Conservation (phyloP, 148 eudicot genomes). For the Dysphania ambrosioides region DNA sequence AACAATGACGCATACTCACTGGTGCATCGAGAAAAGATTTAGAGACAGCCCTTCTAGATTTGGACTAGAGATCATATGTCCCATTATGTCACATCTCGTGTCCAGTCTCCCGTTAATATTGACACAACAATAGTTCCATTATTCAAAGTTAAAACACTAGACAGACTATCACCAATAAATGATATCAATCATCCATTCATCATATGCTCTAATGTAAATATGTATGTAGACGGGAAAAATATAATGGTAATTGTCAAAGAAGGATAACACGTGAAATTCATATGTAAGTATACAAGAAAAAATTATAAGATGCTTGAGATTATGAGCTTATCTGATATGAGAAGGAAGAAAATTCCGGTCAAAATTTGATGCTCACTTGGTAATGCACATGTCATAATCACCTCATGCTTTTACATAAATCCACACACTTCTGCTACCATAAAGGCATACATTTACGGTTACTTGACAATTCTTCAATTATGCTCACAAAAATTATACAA, state of each 20-base stretch:
- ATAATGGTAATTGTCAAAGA: neutral
- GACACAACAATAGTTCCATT: neutral
- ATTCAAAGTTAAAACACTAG: too few relatives aligned
- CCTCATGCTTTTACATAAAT: too few relatives aligned
- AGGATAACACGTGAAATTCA: neutral
- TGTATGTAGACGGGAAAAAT: neutral
- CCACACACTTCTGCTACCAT: slow-evolving; percentile 10
- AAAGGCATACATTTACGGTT: neutral
- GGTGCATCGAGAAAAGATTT: neutral
- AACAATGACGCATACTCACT: neutral
- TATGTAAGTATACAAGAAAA: neutral
- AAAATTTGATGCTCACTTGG: slow-evolving; percentile 14
- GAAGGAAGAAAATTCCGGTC: neutral
- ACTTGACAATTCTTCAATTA: slow-evolving; percentile 5
- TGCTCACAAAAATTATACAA: neutral
- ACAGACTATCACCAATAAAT: neutral
- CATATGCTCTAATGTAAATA: neutral
- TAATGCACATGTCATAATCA: neutral
- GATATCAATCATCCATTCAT: neutral
- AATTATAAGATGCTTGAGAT: neutral
- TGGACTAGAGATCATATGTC: neutral
- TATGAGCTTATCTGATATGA: slow-evolving; percentile 9
- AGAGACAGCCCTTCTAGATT: neutral
- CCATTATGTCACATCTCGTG: neutral
- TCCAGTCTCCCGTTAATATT: too few relatives aligned